Base-by-base conservation (phyloP, 2,329 filamentous ascomycete species). In the Gyromitra esculenta region DNA sequence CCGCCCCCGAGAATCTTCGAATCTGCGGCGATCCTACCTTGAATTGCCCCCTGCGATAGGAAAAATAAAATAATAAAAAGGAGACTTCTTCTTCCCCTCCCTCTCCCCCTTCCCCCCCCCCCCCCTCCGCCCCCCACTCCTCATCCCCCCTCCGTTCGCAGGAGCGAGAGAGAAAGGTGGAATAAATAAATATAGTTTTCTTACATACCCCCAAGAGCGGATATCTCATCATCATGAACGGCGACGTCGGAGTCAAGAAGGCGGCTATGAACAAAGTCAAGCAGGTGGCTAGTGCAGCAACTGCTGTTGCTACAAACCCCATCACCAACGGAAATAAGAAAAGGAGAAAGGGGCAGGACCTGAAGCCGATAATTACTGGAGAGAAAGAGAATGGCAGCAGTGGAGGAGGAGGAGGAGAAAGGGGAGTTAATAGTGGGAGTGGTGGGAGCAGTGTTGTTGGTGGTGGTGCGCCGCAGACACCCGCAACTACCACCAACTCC, bases 341-440 rank as follows among this genome's bases (percentile, higher is more conserved):
- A 87, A 88, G 90, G 82, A 90, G 91, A 86, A 93, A 93, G 87
- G 89, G 91, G 54, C 87, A 87, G 69, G 79, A 80, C 37, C 85
- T 92, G 80, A 92, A 92, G 85, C 91, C 91, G 81, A 92, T 93
- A 82, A 91, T 93, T 84, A 93, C 91, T 52, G 91, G 88, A 76
- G 90, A 92, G 71, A 73, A 77, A 39, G 70, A 77, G 75, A 77
- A 75, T 63, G 75, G 75, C 25, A 62, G 82, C 81, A 52, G 63
- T 66, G 45, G 62, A 37, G 62, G 63, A n/a, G 8, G 31, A 41
- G n/a, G 31, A 52, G 65, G 54, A 43, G 31, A 31, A n/a, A 13
- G 54, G 7, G 8, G 25, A n/a, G 6, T 25, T 59, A 18, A 85
- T 83, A 83, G 86, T 54, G 21, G 50, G 11, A 11, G 18, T 13